Conservation (phyloP, 345 rosid genomes). For the Corchorus capsularis region DNA sequence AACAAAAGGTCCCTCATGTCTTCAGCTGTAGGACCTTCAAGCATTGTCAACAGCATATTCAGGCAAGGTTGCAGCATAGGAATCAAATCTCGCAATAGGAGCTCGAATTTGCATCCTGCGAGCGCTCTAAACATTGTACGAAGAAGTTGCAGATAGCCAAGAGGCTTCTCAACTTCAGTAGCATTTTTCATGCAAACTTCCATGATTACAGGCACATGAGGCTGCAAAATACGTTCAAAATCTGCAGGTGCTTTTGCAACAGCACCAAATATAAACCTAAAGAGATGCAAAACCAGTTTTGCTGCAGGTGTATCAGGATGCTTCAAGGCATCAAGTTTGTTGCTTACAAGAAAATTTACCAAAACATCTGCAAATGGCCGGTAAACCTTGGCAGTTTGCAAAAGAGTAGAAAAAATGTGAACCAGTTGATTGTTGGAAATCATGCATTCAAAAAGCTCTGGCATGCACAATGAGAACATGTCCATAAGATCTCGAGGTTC, state of each 20-base stretch:
- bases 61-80: conserved; percentile 90
- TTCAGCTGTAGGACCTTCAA: conserved; percentile 95
- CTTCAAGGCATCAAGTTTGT: conserved; percentile 90
- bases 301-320: conserved; percentile 82
- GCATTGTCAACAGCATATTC: conserved; percentile 89
- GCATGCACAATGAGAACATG: conserved; percentile 97
- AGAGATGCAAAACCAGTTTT: conserved; percentile 89
- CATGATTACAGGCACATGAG: conserved; percentile 94
- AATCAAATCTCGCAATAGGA: conserved; percentile 83
- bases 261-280: conserved; percentile 90
- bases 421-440: conserved; percentile 83
- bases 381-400: conserved; percentile 81
- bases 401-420: conserved; percentile 85
- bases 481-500: conserved; percentile 99
- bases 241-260: conserved; percentile 90
- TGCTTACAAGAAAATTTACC: conserved; percentile 84
- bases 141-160: conserved; percentile 92
- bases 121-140: conserved; percentile 90
- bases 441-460: conserved; percentile 98
- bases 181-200: conserved; percentile 96
- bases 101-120: conserved; percentile 90
- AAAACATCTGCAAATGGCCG: conserved; percentile 91
- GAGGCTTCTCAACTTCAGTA: conserved; percentile 92
- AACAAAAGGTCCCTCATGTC: conserved; percentile 90
- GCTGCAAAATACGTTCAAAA: conserved; percentile 94